phyloP scores from a whole-genome alignment of 768 basidiomycete species.

The Lactifluus pinguis region DNA sequence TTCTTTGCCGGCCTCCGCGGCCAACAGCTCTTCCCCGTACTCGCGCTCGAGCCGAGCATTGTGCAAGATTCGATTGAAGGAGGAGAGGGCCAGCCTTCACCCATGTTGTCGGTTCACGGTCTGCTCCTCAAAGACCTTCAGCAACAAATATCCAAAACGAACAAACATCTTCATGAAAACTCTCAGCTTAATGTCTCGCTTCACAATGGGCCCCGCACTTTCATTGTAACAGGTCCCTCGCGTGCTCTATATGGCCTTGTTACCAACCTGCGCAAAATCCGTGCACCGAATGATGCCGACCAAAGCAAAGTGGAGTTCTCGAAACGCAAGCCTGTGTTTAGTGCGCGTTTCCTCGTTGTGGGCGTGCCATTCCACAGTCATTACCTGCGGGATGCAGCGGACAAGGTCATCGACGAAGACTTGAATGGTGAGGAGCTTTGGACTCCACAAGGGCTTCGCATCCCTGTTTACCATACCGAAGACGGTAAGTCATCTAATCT shows the following conservation, averaged over 20 bases:
- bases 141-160: slow-evolving; percentile 77
- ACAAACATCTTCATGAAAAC: slow-evolving; percentile 71
- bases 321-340: slow-evolving; percentile 90
- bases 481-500: too few species aligned
- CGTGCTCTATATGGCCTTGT: slow-evolving; percentile 92
- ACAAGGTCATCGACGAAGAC: slow-evolving; percentile 71
- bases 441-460: slow-evolving; percentile 24
- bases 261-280: slow-evolving; percentile 80
- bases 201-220: slow-evolving; percentile 83
- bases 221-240: slow-evolving; percentile 89
- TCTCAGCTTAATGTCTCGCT: slow-evolving; percentile 82
- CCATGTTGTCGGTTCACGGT: slow-evolving; percentile 90
- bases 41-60: slow-evolving; percentile 81
- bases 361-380: slow-evolving; percentile 93
- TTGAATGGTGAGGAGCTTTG: slow-evolving; percentile 72
- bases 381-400: slow-evolving; percentile 67
- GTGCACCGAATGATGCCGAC: slow-evolving; percentile 78
- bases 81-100: slow-evolving; percentile 86
- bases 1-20: slow-evolving; percentile 92
- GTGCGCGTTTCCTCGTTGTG: slow-evolving; percentile 88
- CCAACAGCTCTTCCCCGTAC: slow-evolving; percentile 88
- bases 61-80: slow-evolving; percentile 83
- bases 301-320: slow-evolving; percentile 93
- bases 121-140: slow-evolving; percentile 68
- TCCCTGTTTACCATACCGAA: too few species aligned